Evolutionary conservation across 768 basidiomycete species (phyloP), one percentile per base, ranked within the genome.

Genomic region (Suillus luteus): DNA sequence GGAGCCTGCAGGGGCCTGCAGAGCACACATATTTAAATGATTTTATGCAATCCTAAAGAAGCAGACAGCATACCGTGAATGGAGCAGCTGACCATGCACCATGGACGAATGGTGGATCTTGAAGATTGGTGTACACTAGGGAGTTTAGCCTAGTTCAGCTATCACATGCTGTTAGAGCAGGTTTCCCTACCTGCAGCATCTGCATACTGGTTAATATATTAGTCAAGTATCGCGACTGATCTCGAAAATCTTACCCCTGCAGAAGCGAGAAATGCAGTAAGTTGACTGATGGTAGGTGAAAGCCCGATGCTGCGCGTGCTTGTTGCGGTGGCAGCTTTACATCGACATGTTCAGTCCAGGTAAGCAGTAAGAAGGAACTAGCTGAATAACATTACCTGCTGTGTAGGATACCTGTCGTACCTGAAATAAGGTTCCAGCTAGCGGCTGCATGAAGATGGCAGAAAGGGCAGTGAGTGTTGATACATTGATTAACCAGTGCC

Each of bases 201-300:
- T 31, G 63, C 63, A 66, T 73, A 75, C 75, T 75, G 78, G 43
- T 80, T 72, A 5, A 79, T 79, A 7, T 8, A 41, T 69, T 11
- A 67, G 60, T 52, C 24, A 38, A 62, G 54, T 7, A 41, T 59
- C 8, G 33, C 51, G 17, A 55, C 48, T 31, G 48, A 11, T 1
- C 51, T 62, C 51, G 22, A 62, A 17, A 27, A 7, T 75, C 81
- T 64, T 65, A 82, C 83, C 55, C 88, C 88, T 9, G 86, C 82
- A 9, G 88, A 85, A 33, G 88, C 85, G 11, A 84, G 75, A 69
- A 88, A 89, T 19, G 80, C 79, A 49, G 82, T 83, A 55, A 89
- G 68, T 9, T 81, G 71, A 22, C 69, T 61, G 19, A 83, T 73
- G 63, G 80, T 77, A 4, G 82, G 80, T 9, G 77, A 74, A 24